Base-by-base conservation (phyloP, 208 protist genomes). In the Polymyxa betae region DNA sequence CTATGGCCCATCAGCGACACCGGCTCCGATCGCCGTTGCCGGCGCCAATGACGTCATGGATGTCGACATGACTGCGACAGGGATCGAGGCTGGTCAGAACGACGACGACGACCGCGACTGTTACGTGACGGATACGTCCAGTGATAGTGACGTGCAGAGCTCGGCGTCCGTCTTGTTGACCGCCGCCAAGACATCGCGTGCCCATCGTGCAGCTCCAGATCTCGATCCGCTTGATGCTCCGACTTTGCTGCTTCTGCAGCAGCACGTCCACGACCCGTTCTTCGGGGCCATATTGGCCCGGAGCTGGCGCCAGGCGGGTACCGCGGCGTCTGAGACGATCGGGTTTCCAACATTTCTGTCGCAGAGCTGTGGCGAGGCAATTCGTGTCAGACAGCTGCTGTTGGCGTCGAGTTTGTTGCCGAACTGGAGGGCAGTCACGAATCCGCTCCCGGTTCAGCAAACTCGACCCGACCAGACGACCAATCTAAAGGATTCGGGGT, bases 71-170 rank as follows among this genome's bases (percentile, higher is more conserved):
- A 78, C 38, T 0, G 45, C 64, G 90, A 12, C 46, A 20, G 24
- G 35, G 29, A 94, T 94, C 0, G 88, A 92, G 0, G 95, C 95
- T 52, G 95, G 94, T 32, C 91, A 92, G 82, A 97, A 97, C 12
- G 88, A 78, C 44, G 96, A 94, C 0, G 90, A 93, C 0, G 95
- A 96, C 16, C 95, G 95, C 77, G 90, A 94, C 92, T n/a, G n/a
- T n/a, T n/a, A n/a, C n/a, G n/a, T n/a, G n/a, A n/a, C n/a, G n/a
- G n/a, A n/a, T n/a, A n/a, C n/a, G n/a, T n/a, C n/a, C n/a, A n/a
- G n/a, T n/a, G n/a, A n/a, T n/a, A n/a, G n/a, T n/a, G n/a, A n/a
- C n/a, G n/a, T n/a, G n/a, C n/a, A n/a, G n/a, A n/a, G n/a, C n/a
- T n/a, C n/a, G n/a, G n/a, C n/a, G n/a, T n/a, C n/a, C n/a, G n/a